These are phyloP conservation scores for Penicillium coffeae DNA, from an alignment of 495 filamentous ascomycete species.

Conservation along the genomic window DNA sequence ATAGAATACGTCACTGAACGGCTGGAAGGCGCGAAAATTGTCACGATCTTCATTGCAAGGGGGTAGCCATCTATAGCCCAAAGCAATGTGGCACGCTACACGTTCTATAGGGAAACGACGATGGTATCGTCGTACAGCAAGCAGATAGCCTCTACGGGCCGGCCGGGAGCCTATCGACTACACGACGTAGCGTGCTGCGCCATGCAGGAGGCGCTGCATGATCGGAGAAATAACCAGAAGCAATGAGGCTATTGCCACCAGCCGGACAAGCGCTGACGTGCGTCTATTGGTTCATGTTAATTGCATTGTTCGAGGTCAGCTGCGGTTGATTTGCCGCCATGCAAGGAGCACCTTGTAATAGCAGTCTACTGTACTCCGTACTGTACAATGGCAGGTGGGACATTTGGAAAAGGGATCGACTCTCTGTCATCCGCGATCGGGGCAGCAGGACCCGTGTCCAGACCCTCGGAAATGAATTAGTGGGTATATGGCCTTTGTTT, in stretches of 20 bases:
- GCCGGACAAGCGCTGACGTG: background rate
- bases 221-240: constrained; percentile 18
- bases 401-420: constrained; percentile 6
- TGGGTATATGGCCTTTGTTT: background rate
- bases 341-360: constrained; percentile 7
- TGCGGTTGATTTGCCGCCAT: constrained; percentile 10
- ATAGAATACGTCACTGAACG: constrained; percentile 3
- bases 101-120: too few relatives aligned
- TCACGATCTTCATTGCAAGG: background rate
- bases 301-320: constrained; percentile 12
- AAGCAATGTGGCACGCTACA: background rate
- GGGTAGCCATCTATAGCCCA: too few relatives aligned
- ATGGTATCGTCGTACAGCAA: constrained; percentile 1
- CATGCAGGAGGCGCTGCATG: constrained; percentile 23
- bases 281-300: constrained; percentile 6
- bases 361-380: background rate
- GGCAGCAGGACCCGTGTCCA: too few relatives aligned
- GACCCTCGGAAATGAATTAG: constrained; percentile 12
- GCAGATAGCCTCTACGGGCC: background rate
- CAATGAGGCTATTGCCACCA: constrained; percentile 1
- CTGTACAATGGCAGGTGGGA: background rate
- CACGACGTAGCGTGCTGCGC: constrained; percentile 17
- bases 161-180: background rate
- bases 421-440: too few relatives aligned
- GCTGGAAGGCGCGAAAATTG: background rate